Evolutionary conservation across 164 flowering plant genomes (phyloP), one percentile per base, ranked within the genome.

Genomic region (Hamamelis virginiana): DNA sequence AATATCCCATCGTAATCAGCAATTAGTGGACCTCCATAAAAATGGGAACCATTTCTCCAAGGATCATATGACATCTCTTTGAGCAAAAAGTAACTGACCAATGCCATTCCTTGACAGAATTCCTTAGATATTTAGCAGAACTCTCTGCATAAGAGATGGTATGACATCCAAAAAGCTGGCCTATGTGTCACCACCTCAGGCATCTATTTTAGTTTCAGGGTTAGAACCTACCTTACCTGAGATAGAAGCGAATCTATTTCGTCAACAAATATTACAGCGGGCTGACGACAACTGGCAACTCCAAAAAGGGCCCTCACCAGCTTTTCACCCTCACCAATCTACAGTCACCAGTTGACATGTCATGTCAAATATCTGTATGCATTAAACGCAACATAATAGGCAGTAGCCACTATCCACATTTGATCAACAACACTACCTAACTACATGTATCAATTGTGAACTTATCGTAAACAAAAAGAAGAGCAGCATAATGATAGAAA

Each of bases 241-340:
- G 98, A 93, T 18, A 93, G 83, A 73, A 96, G 97, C 9, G 99
- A 96, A 74, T 96, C 99, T 67, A 93, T 90, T 84, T 93, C 98
- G 80, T 96, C 98, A 65, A 96, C 99, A 82, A 96, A 96, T 69
- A 96, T 96, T 28, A 96, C 99, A 78, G 98, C 99, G 67, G 99
- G 99, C 83, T 93, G 99, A 57, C 98, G 99, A 76, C 99, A 96
- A 77, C 95, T 80, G 41, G 99, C 99, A 80, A 96, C 99, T 52
- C 95, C 99, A 87, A 96, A 96, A 74, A 96, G 94, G 23, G 98
- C 98, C 70, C 99, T 82, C 67, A 96, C 98, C 66, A 96, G 85
- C 87, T 96, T 96, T 81, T 96, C 99, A 75, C 98, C 99, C 80
- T 96, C 98, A 5, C 99, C 99, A 80, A 96, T 91, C 98, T 96